These are phyloP conservation scores for Populus euphratica DNA, from an alignment of 345 rosid species.

Conservation along the genomic window DNA sequence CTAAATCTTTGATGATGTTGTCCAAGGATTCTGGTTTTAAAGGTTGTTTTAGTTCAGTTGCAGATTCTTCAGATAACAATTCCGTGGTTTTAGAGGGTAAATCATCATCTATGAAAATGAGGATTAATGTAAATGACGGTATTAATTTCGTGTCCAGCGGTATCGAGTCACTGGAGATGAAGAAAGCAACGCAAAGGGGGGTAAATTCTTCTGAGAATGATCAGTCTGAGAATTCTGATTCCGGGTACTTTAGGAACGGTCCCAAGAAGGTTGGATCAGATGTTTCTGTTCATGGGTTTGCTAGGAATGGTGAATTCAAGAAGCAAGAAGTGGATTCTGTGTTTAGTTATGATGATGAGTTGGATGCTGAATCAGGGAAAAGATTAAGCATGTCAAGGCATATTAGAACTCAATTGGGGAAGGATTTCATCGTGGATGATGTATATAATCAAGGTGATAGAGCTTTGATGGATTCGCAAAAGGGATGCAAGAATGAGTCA, in stretches of 20 bases:
- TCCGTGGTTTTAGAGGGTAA: slow-evolving; percentile 65
- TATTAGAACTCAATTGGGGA: slow-evolving; percentile 28
- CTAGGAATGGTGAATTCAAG: slow-evolving; percentile 30
- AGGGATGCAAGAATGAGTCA: slow-evolving; percentile 33
- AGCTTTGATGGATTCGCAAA: slow-evolving; percentile 38
- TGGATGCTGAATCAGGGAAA: slow-evolving; percentile 35
- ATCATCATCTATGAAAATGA: slow-evolving; percentile 50
- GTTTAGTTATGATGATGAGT: slow-evolving; percentile 38
- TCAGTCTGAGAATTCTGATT: slow-evolving; percentile 59
- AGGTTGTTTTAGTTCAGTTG: slow-evolving; percentile 50
- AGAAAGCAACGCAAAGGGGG: slow-evolving; percentile 26
- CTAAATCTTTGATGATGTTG: slow-evolving; percentile 77
- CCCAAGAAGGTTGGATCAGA: slow-evolving; percentile 59
- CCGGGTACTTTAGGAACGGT: slow-evolving; percentile 65
- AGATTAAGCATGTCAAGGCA: slow-evolving; percentile 35
- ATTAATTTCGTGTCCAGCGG: slow-evolving; percentile 28
- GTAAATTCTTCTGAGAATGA: slow-evolving; percentile 31
- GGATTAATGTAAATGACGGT: slow-evolving; percentile 33
- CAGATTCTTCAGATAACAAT: slow-evolving; percentile 66
- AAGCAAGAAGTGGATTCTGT: slow-evolving; percentile 33
- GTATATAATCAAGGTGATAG: slow-evolving; percentile 30
- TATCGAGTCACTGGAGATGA: slow-evolving; percentile 32
- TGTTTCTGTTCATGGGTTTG: slow-evolving; percentile 45
- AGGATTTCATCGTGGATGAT: slow-evolving; percentile 19
- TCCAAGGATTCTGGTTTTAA: slow-evolving; percentile 64